Evolutionary conservation across 1,284 basidiomycete species (phyloP).

Genomic region (Takashimella tepidaria): DNA sequence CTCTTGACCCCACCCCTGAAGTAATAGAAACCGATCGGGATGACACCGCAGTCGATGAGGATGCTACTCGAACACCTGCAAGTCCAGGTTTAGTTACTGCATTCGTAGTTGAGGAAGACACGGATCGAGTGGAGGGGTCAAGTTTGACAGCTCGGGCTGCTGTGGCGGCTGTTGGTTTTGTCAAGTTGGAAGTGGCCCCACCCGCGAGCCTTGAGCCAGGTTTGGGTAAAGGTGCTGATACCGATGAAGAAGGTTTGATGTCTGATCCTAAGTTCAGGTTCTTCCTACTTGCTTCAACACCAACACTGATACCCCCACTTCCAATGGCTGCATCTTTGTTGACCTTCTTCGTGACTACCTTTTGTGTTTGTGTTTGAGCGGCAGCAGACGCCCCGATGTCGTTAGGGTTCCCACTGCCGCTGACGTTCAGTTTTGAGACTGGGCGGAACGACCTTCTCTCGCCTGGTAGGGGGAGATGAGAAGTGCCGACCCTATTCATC

Average conservation of each 20-base stretch:
- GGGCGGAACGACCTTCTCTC: constrained; percentile 14
- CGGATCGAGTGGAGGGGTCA: neutral
- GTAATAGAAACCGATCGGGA: neutral
- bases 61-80: neutral
- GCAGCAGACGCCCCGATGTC: neutral
- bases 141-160: constrained; percentile 11
- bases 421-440: neutral
- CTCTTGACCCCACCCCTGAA: constrained; percentile 7
- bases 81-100: neutral
- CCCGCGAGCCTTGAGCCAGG: neutral
- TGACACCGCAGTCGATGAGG: neutral
- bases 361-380: neutral
- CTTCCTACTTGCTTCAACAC: no score
- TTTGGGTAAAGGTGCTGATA: neutral
- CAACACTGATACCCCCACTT: no score
- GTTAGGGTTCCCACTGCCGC: neutral
- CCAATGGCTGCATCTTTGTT: no score
- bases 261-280: neutral
- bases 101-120: neutral
- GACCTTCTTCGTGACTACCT: neutral
- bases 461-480: constrained; percentile 1
- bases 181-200: constrained; percentile 2
- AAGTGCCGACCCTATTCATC: constrained; percentile 7
- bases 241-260: neutral
- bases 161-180: constrained; percentile 17